Conservation (phyloP, 306 rosid genomes). For the Comarum palustre region DNA sequence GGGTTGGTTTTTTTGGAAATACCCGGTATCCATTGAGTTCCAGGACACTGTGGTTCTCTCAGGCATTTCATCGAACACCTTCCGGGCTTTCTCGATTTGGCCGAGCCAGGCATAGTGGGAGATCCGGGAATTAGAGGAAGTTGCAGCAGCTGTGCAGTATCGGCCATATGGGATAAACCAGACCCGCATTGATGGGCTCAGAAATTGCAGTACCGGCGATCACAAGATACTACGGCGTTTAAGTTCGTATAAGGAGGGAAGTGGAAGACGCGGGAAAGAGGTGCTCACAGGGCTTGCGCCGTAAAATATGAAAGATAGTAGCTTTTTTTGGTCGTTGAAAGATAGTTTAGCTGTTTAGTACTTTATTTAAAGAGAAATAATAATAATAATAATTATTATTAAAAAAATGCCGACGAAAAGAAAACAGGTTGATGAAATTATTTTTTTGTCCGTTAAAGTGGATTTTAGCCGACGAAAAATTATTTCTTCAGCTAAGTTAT, state of each 20-base stretch:
- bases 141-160: neutral
- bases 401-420: too few relatives aligned
- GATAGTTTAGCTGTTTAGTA: too few relatives aligned
- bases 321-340: too few relatives aligned
- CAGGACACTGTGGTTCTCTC: slow-evolving; percentile 37
- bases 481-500: too few relatives aligned
- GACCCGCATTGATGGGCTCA: neutral
- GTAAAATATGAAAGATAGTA: neutral
- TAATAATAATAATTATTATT: too few relatives aligned
- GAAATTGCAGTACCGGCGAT: neutral
- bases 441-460: too few relatives aligned
- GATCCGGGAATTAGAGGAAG: slow-evolving; percentile 20
- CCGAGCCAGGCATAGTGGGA: slow-evolving; percentile 26
- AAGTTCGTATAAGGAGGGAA: neutral
- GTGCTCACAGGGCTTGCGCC: neutral
- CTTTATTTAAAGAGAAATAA: too few relatives aligned
- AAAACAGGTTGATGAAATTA: too few relatives aligned
- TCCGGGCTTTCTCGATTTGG: slow-evolving; percentile 39
- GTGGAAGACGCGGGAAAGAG: slow-evolving; percentile 8
- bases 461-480: too few relatives aligned
- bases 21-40: slow-evolving; percentile 52
- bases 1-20: slow-evolving; percentile 42
- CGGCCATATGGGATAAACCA: neutral
- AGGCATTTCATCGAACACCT: slow-evolving; percentile 49
- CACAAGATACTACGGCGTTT: too few relatives aligned